These are phyloP conservation scores for Annulohypoxylon nitens DNA, from an alignment of 495 filamentous ascomycete genomes.

Conservation along the genomic window DNA sequence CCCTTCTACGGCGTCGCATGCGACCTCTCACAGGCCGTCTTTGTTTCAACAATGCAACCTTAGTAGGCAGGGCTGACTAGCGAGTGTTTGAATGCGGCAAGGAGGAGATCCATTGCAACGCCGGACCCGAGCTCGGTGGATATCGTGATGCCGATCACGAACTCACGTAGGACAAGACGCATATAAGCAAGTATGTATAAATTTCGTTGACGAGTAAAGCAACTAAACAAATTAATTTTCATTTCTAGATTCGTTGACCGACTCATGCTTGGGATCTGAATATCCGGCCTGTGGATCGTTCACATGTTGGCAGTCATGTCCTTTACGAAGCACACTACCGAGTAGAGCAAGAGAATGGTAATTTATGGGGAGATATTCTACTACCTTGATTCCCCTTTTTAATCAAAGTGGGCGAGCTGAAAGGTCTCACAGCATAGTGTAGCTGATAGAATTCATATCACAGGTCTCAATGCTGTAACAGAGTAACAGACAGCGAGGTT, in stretches of 20 bases:
- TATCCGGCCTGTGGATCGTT: not conserved
- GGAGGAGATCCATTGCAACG: not conserved
- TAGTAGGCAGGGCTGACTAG: not conserved
- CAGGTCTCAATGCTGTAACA: too few relatives aligned
- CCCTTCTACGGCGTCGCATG: not conserved
- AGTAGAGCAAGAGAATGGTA: too few relatives aligned
- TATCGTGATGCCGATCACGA: not conserved
- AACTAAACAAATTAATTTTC: not conserved
- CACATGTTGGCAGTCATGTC: not conserved
- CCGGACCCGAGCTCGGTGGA: not conserved
- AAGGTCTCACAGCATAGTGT: not conserved
- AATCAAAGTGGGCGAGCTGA: not conserved
- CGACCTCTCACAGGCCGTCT: not conserved
- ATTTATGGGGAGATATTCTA: not conserved
- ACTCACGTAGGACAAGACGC: not conserved
- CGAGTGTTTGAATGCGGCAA: not conserved
- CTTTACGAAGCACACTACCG: not conserved
- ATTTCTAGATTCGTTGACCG: not conserved
- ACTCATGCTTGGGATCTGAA: not conserved
- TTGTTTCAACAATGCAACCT: conserved; percentile 4
- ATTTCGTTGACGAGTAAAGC: not conserved
- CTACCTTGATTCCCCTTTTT: not conserved
- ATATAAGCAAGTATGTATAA: not conserved
- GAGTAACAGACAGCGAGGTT: too few relatives aligned
- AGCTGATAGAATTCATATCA: too few relatives aligned